Evolutionary conservation across 2,329 filamentous ascomycete genomes (phyloP).

Genomic region (Phialophora chinensis): DNA sequence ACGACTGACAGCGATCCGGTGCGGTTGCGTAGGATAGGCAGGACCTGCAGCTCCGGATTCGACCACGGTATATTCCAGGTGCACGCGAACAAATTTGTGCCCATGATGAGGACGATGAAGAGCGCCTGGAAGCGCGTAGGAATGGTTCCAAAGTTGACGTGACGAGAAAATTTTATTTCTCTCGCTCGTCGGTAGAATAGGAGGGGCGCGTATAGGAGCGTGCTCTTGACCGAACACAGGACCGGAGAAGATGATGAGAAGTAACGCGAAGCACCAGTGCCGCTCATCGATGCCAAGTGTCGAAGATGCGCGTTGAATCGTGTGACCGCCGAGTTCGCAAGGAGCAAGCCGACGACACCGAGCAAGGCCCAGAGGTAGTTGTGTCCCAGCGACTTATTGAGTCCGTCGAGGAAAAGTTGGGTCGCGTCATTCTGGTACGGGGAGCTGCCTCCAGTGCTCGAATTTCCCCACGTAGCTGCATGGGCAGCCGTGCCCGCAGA

Average conservation of each 20-base stretch:
- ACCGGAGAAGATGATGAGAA: constrained; percentile 64
- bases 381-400: constrained; percentile 63
- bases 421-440: constrained; percentile 37
- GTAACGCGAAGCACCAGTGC: constrained; percentile 70
- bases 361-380: constrained; percentile 70
- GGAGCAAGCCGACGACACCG: constrained; percentile 65
- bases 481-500: constrained; percentile 10
- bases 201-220: constrained; percentile 61
- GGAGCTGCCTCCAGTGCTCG: constrained; percentile 13
- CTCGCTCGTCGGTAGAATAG: constrained; percentile 53
- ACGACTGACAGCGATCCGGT: constrained; percentile 50
- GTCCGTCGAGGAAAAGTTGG: constrained; percentile 39
- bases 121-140: constrained; percentile 55
- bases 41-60: constrained; percentile 43
- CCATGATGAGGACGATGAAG: constrained; percentile 49
- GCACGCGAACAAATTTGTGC: constrained; percentile 58
- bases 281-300: constrained; percentile 74
- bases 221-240: constrained; percentile 72
- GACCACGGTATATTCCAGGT: constrained; percentile 53
- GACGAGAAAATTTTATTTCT: constrained; percentile 52
- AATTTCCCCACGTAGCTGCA: constrained; percentile 16
- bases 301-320: constrained; percentile 71
- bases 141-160: constrained; percentile 54
- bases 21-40: constrained; percentile 52
- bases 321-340: constrained; percentile 70